Evolutionary conservation across 345 rosid species (phyloP), one percentile per base, ranked within the genome.

Genomic region (Euphorbia lathyris): DNA sequence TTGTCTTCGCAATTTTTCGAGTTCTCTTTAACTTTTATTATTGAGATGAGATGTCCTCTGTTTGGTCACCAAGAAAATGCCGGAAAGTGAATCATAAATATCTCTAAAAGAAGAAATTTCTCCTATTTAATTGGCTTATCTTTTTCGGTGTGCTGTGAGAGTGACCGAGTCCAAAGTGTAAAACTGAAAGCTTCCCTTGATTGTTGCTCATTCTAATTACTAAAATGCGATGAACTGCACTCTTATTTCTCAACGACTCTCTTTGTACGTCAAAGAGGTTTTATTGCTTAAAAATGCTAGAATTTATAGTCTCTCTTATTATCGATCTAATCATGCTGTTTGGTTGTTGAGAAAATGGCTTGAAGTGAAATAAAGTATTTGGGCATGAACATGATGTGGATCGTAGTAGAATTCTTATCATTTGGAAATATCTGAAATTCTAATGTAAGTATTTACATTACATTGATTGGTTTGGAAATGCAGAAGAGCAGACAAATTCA

Each of bases 31-130:
- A n/a, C n/a, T n/a, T n/a, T n/a, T n/a, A n/a, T n/a, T n/a, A n/a
- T n/a, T n/a, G n/a, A 23, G 48, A n/a, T 10, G 42, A 20, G 13
- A 16, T 0, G 10, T 34, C 20, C 32, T 36, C 60, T 12, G 63
- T 67, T 23, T 68, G 64, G 1, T 68, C 45, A 5, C 63, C 40
- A 16, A 17, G 72, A 68, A 57, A 68, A 56, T 7, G 63, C 40
- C 20, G 36, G 55, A 42, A 56, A 36, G 52, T 56, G 51, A 56
- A 36, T 9, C 23, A 12, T 1, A 4, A 30, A 6, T 13, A 57
- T 57, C 30, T 56, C 4, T 19, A 6, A 7, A 1, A 5, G 11
- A 53, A 10, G 40, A 30, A 12, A 29, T 23, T 29, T 58, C 9
- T 58, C 22, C 40, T 58, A 58, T 29, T 58, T 9, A 16, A 58